Evolutionary conservation across 2,329 filamentous ascomycete species (phyloP), one percentile per base, ranked within the genome.

Genomic region (Epichloe gansuensis): DNA sequence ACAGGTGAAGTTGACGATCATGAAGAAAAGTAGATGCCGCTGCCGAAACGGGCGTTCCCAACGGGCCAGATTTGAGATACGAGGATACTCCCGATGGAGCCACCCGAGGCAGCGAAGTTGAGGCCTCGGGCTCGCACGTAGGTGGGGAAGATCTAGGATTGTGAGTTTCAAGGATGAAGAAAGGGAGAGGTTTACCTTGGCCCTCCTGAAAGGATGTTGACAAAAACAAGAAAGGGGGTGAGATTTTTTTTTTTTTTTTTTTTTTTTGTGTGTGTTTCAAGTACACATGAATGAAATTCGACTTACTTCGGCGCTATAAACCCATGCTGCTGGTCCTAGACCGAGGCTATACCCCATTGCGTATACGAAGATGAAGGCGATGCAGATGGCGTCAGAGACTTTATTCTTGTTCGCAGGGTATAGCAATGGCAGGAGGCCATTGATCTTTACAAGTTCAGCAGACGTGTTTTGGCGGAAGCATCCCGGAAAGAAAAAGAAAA

Each of bases 11-110:
- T 55, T 51, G 41, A 52, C 34, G 49, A 53, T 66, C 71, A 78
- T 78, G 59, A 81, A 81, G 55, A 80, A 75, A 80, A 80, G 61
- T 80, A 81, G 3, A 78, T 73, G 21, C 69, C 70, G 12, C 73
- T 73, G 3, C 76, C 76, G 21, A 80, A 67, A 2, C 64, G 68
- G 34, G 69, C 67, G 46, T 79, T 72, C 4, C 75, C 77, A 0
- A 80, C 67, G 1, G 77, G 76, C 77, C 78, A 82, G 12, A 76
- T 69, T 53, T 80, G 74, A 0, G 75, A 72, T 1, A 75, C 75
- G 31, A 78, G 65, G 48, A 81, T 73, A 31, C 77, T 75, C 0
- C 77, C 78, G 39, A 80, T 69, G n/a, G 77, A 72, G 23, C 75
- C 75, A 0, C 71, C 76, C 0, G 75, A 76, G 0, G 78, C 76